Conservation (phyloP, 2,329 filamentous ascomycete species). For the Cladophialophora immunda region DNA sequence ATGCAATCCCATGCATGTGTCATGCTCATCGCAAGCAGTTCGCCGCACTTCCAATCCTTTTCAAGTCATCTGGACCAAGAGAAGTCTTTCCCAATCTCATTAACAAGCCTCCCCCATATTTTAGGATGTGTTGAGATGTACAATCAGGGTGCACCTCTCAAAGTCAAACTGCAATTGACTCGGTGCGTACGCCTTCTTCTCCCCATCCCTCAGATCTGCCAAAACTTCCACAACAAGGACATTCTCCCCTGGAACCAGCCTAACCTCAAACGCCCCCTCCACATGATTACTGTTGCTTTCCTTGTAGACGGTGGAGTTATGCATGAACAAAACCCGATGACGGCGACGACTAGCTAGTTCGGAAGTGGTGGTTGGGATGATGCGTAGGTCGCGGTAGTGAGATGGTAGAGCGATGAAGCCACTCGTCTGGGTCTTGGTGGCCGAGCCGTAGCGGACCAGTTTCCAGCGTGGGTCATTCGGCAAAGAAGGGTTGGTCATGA, state of each 20-base stretch:
- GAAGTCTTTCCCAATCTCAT: conserved; percentile 1
- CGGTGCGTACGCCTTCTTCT: conserved; percentile 59
- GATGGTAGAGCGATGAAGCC: conserved; percentile 71
- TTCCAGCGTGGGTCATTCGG: conserved; percentile 70
- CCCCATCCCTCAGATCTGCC: conserved; percentile 69
- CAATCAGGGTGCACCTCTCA: conserved; percentile 63
- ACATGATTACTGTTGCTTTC: conserved; percentile 52
- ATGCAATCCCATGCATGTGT: neutral
- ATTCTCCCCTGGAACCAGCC: conserved; percentile 76
- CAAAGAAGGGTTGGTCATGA: conserved; percentile 69
- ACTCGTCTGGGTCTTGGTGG: conserved; percentile 73
- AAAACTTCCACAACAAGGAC: conserved; percentile 80
- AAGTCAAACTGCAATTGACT: conserved; percentile 74
- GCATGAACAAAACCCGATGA: conserved; percentile 35
- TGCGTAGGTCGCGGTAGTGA: conserved; percentile 75
- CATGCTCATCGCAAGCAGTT: neutral
- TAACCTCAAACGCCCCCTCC: conserved; percentile 78
- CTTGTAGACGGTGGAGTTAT: conserved; percentile 32
- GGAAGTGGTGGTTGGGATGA: conserved; percentile 49
- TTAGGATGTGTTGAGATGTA: conserved; percentile 22
- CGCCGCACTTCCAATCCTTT: neutral
- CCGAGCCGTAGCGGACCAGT: conserved; percentile 71
- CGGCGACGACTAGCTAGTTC: conserved; percentile 33
- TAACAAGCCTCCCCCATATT: neutral
- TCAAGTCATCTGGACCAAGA: neutral